Evolutionary conservation across 176 grass and related monocot genomes (phyloP), one percentile per base, ranked within the genome.

Genomic region (Melocanna baccifera): DNA sequence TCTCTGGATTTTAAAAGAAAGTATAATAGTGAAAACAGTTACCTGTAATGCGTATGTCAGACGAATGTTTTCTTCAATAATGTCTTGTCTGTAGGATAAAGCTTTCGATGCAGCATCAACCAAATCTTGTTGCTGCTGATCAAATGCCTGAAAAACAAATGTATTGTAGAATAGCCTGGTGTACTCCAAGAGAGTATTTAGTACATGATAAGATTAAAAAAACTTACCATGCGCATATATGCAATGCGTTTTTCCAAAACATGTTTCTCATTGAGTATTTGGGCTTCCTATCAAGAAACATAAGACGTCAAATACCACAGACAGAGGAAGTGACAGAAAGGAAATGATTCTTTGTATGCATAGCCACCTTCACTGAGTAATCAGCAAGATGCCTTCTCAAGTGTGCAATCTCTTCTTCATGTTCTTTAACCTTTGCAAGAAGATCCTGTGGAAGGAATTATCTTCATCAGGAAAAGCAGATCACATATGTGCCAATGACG

Each of bases 81-180:
- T 96, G 72, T 94, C 93, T 84, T 99, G 96, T 77, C 93, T 94
- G 75, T 99, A 99, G 55, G 96, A 99, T 84, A 99, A 90, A 85
- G 96, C 96, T 90, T 96, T 94, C 7, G 96, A 99, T 78, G 96
- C 91, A 67, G 96, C 91, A 91, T 95, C 93, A 75, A 99, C 93
- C 83, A 99, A 94, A 84, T 96, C 96, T 78, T 96, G 93, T 77
- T 99, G 96, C 87, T 99, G 91, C 59, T 96, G 89, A 86, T 99
- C 96, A 53, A 99, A 99, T 72, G 89, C 96, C 93, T 96, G 86
- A 18, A 75, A 75, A 63, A 42, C 9, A 29, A 66, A 51, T 14
- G 19, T 4, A 14, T 68, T 67, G 68, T 72, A 69, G 52, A 23
- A 85, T 69, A 71, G 20, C 18, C 10, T 6, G 4, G 0, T 59